phyloP scores from a whole-genome alignment of 2,329 filamentous ascomycete species.

The Apiospora marii region DNA sequence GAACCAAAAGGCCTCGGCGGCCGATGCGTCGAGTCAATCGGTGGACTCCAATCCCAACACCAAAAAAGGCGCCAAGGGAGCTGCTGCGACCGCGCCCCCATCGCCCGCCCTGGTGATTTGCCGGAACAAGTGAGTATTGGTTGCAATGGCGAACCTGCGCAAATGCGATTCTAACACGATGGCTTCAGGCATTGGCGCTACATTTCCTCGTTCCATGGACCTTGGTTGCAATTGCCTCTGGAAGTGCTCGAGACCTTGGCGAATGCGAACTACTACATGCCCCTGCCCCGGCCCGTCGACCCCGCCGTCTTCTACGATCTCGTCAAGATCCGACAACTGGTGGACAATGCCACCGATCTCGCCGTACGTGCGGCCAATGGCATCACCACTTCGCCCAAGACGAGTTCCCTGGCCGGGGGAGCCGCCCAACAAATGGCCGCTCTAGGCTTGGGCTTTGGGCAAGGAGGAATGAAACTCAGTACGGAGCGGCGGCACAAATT shows the following conservation, averaged over 20 bases:
- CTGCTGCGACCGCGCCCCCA: slow-evolving; percentile 30
- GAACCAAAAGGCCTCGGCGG: slow-evolving; percentile 48
- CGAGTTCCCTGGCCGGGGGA: slow-evolving; percentile 57
- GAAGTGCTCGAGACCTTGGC: slow-evolving; percentile 83
- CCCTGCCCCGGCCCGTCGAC: slow-evolving; percentile 79
- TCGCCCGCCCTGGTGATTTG: slow-evolving; percentile 65
- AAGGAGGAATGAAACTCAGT: slow-evolving; percentile 72
- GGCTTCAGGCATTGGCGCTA: slow-evolving; percentile 78
- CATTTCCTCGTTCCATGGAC: slow-evolving; percentile 83
- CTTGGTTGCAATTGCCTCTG: slow-evolving; percentile 81
- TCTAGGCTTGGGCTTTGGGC: slow-evolving; percentile 64
- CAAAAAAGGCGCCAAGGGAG: slow-evolving; percentile 36
- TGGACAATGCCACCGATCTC: slow-evolving; percentile 82
- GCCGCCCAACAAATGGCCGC: slow-evolving; percentile 45
- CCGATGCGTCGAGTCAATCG: slow-evolving; percentile 36
- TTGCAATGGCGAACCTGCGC: slow-evolving; percentile 23
- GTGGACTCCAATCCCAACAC: slow-evolving; percentile 34
- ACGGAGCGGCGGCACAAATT: slow-evolving; percentile 80
- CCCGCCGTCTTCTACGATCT: slow-evolving; percentile 84
- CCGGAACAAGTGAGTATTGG: slow-evolving; percentile 71
- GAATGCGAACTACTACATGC: slow-evolving; percentile 80
- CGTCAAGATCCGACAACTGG: slow-evolving; percentile 79
- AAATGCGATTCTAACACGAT: slow-evolving; percentile 2
- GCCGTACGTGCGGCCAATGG: slow-evolving; percentile 81
- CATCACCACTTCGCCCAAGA: slow-evolving; percentile 68